Percentiles rank a stretch among this genome's conserved stretches.
Conservation (phyloP, 495 filamentous ascomycete genomes). For the Viridothelium virens region DNA sequence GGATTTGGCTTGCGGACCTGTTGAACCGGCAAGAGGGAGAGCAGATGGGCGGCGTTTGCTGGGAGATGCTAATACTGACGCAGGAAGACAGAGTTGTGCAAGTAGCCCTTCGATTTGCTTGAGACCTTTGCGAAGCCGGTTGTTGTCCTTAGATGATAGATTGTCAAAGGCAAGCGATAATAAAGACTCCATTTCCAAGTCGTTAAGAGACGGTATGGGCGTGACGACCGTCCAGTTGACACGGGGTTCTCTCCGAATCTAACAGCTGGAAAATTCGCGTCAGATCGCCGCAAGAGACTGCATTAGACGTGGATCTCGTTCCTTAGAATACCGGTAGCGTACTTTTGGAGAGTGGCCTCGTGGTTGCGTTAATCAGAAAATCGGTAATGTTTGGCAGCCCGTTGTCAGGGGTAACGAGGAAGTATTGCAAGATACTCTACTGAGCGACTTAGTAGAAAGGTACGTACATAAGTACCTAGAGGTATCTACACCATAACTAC, state of each 20-base stretch:
- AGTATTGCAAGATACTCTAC: too few relatives aligned
- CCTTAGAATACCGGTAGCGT: not conserved
- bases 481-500: too few relatives aligned
- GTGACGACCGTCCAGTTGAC: not conserved
- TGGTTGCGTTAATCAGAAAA: not conserved
- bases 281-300: not conserved
- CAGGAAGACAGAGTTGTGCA: conserved; percentile 86
- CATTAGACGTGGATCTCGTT: not conserved
- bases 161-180: conserved; percentile 93
- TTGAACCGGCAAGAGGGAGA: conserved; percentile 1
- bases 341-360: not conserved
- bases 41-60: conserved; percentile 39
- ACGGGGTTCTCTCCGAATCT: not conserved
- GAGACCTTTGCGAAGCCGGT: conserved; percentile 86
- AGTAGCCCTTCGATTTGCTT: conserved; percentile 93
- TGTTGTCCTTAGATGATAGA: conserved; percentile 82
- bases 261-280: not conserved
- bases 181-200: conserved; percentile 68
- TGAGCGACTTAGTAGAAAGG: too few relatives aligned
- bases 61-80: conserved; percentile 37
- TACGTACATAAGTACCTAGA: too few relatives aligned
- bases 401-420: conserved; percentile 4
- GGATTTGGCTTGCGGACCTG: conserved; percentile 41
- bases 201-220: not conserved
- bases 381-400: not conserved